Evolutionary conservation across 768 basidiomycete genomes (phyloP), one percentile per base, ranked within the genome.

Genomic region (Tubosaeta sp.): DNA sequence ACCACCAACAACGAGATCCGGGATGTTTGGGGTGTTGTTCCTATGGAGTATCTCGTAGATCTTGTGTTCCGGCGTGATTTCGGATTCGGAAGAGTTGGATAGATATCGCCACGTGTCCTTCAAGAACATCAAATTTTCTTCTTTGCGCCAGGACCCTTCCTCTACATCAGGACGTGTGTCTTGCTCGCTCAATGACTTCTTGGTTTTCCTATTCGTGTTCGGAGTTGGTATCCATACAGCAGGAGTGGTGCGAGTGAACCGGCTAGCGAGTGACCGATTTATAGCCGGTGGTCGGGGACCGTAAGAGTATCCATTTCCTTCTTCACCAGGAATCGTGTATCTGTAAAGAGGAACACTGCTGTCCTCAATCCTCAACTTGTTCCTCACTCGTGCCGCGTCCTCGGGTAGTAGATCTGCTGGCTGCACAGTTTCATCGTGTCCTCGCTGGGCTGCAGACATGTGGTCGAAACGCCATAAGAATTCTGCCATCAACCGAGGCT

Each of bases 21-120:
- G 39, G 39, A 41, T 24, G 13, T 41, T 22, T 3, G 39, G 39
- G 6, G 39, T 41, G 19, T 41, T 41, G 21, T 25, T 11, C 13
- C n/a, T n/a, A n/a, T n/a, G n/a, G n/a, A n/a, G n/a, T n/a, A n/a
- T n/a, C n/a, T n/a, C n/a, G n/a, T n/a, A 41, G 21, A 41, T 25
- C 22, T 25, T 24, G 39, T 41, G 39, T 41, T 41, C 39, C 1
- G 39, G 22, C 22, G 10, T 21, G 18, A 39, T 39, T 21, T 24
- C 9, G 6, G 25, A 21, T 3, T 25, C 39, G 13, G 22, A 6
- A 2, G 24, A 25, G 22, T 22, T 14, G 6, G 27, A 27, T 27
- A n/a, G n/a, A n/a, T 44, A 53, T 19, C 46, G 16, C 43, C 43
- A 48, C 0, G 51, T 55, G 41, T 42, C 41, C 25, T 42, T 42